Evolutionary conservation across 345 rosid species (phyloP).

Genomic region (Populus nigra): DNA sequence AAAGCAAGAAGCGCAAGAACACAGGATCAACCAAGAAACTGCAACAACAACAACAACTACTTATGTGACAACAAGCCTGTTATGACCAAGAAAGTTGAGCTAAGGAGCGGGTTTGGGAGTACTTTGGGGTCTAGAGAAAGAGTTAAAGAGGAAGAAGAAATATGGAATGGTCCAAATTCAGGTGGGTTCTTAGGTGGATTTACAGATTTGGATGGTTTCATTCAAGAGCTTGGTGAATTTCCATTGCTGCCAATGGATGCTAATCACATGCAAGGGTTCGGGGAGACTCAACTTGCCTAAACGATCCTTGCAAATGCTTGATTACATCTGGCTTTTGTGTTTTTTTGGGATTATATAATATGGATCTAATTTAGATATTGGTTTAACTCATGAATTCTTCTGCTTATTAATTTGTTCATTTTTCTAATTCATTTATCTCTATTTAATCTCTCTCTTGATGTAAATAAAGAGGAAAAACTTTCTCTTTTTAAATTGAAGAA

Average conservation of each 20-base stretch:
- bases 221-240: constrained; percentile 65
- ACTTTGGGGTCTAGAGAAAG: constrained; percentile 20
- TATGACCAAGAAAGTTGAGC: constrained; percentile 23
- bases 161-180: constrained; percentile 38
- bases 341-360: not conserved
- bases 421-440: not conserved
- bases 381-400: not conserved
- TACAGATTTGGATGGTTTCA: constrained; percentile 67
- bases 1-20: not conserved
- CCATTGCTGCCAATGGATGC: constrained; percentile 46
- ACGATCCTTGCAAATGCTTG: not conserved
- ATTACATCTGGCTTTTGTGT: not conserved
- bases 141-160: constrained; percentile 26
- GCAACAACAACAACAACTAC: too few relatives aligned
- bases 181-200: constrained; percentile 56
- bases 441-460: not conserved
- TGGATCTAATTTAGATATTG: not conserved
- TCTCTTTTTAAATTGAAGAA: not conserved
- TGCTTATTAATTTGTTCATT: not conserved
- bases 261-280: constrained; percentile 39
- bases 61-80: not conserved
- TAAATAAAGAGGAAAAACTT: constrained; percentile 12
- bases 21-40: not conserved
- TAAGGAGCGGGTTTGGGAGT: constrained; percentile 24
- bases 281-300: constrained; percentile 32